Evolutionary conservation across 345 rosid genomes (phyloP).

Genomic region (Linum lewisii): DNA sequence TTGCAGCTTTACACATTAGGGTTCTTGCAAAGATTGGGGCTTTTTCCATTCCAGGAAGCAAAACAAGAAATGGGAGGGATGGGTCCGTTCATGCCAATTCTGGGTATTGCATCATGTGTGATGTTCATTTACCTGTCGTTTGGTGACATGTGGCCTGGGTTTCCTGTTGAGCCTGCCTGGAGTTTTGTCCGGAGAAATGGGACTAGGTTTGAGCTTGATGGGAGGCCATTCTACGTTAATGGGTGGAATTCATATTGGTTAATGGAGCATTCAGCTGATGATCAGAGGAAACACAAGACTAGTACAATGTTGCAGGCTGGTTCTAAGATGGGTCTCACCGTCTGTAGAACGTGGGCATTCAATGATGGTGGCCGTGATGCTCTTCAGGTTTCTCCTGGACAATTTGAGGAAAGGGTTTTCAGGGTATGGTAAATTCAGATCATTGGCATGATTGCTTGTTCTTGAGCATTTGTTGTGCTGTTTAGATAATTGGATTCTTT

Average conservation of each 20-base stretch:
- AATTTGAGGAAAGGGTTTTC: conserved; percentile 77
- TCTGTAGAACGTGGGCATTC: conserved; percentile 94
- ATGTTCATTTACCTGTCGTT: conserved; percentile 64
- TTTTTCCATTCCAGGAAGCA: too few relatives aligned
- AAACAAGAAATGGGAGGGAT: conserved; percentile 40
- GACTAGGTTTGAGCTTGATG: conserved; percentile 58
- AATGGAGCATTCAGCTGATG: conserved; percentile 80
- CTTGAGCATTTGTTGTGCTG: background rate
- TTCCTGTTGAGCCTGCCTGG: conserved; percentile 25
- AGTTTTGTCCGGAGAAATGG: conserved; percentile 66
- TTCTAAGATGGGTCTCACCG: conserved; percentile 89
- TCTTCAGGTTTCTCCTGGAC: conserved; percentile 85
- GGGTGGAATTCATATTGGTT: conserved; percentile 99
- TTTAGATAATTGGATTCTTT: too few relatives aligned
- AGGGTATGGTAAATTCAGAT: conserved; percentile 34
- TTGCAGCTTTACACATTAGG: conserved; percentile 8
- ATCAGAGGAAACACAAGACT: conserved; percentile 45
- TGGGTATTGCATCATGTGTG: conserved; percentile 72
- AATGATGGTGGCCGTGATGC: conserved; percentile 89
- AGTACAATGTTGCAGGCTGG: conserved; percentile 66
- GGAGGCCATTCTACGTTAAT: conserved; percentile 49
- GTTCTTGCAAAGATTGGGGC: too few relatives aligned
- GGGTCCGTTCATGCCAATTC: conserved; percentile 53
- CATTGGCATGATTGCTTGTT: background rate
- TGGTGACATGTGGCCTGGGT: conserved; percentile 43